phyloP scores from a whole-genome alignment of 2,329 filamentous ascomycete species.

The Ophiosphaerella narmari region DNA sequence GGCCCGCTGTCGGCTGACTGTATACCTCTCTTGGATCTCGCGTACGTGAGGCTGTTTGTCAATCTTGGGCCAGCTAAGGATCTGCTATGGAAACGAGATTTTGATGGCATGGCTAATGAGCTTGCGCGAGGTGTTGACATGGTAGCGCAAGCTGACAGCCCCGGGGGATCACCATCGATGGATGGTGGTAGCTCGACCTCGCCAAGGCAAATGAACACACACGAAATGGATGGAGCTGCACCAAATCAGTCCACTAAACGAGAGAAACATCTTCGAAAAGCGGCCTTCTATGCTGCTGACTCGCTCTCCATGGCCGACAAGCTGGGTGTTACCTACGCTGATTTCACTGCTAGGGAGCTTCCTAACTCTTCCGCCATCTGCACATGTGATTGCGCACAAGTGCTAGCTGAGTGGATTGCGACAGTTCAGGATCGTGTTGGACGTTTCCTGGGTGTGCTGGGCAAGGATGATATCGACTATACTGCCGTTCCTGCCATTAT shows the following conservation, averaged over 20 bases:
- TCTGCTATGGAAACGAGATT: constrained; percentile 91
- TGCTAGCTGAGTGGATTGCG: constrained; percentile 91
- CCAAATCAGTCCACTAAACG: constrained; percentile 66
- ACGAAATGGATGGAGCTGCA: constrained; percentile 34
- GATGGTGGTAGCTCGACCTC: constrained; percentile 34
- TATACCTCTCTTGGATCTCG: constrained; percentile 87
- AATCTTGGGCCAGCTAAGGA: constrained; percentile 92
- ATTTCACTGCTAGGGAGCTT: constrained; percentile 80
- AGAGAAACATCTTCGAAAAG: constrained; percentile 86
- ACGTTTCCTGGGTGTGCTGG: constrained; percentile 82
- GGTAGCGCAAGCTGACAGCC: constrained; percentile 71
- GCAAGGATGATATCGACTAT: constrained; percentile 79
- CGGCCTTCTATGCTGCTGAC: constrained; percentile 93
- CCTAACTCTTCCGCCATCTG: constrained; percentile 91
- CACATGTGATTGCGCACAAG: constrained; percentile 90
- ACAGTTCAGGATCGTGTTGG: constrained; percentile 95
- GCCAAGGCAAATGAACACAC: constrained; percentile 23
- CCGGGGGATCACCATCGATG: constrained; percentile 46
- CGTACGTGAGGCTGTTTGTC: constrained; percentile 90
- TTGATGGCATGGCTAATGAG: constrained; percentile 88
- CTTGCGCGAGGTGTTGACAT: constrained; percentile 78
- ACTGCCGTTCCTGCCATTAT: constrained; percentile 83
- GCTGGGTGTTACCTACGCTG: constrained; percentile 81
- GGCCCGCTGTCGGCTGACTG: constrained; percentile 88
- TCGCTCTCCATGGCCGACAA: constrained; percentile 88